Evolutionary conservation across 495 filamentous ascomycete species (phyloP).

Genomic region (Endocarpon pusillum): DNA sequence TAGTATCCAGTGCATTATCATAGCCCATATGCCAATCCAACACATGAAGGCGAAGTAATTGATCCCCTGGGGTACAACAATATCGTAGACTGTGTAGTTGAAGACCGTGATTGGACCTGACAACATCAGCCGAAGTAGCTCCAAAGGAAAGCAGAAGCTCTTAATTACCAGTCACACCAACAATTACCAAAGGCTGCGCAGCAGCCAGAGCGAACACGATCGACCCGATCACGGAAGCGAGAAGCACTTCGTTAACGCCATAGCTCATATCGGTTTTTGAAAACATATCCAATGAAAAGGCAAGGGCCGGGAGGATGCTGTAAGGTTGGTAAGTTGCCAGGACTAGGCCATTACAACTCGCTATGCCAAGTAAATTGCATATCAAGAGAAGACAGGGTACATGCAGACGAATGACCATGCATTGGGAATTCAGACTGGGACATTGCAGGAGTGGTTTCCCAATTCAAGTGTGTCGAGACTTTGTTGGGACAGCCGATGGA

Average conservation of each 20-base stretch:
- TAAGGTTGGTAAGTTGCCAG: slow-evolving; percentile 1
- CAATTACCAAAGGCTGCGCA: slow-evolving; percentile 70
- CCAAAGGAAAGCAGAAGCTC: neutral
- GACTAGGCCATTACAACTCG: no score
- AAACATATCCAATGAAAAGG: slow-evolving; percentile 77
- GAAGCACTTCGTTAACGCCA: slow-evolving; percentile 70
- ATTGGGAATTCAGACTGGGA: no score
- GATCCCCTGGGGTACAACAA: slow-evolving; percentile 48
- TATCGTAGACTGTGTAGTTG: slow-evolving; percentile 77
- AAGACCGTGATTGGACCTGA: slow-evolving; percentile 69
- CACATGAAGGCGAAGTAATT: slow-evolving; percentile 73
- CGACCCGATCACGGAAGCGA: slow-evolving; percentile 60
- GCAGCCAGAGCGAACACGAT: slow-evolving; percentile 61
- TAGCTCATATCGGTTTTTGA: slow-evolving; percentile 63
- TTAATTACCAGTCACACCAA: slow-evolving; percentile 61
- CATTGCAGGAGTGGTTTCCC: no score
- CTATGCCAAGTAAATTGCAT: no score
- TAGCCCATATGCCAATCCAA: slow-evolving; percentile 71
- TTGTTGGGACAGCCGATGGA: no score
- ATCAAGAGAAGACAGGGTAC: no score
- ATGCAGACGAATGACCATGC: no score
- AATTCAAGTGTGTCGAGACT: no score
- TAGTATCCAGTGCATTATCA: slow-evolving; percentile 64
- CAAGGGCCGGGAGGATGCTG: slow-evolving; percentile 66
- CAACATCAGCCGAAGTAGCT: slow-evolving; percentile 1